phyloP scores from a whole-genome alignment of 2,329 filamentous ascomycete species.

The Xylaria hypoxylon region DNA sequence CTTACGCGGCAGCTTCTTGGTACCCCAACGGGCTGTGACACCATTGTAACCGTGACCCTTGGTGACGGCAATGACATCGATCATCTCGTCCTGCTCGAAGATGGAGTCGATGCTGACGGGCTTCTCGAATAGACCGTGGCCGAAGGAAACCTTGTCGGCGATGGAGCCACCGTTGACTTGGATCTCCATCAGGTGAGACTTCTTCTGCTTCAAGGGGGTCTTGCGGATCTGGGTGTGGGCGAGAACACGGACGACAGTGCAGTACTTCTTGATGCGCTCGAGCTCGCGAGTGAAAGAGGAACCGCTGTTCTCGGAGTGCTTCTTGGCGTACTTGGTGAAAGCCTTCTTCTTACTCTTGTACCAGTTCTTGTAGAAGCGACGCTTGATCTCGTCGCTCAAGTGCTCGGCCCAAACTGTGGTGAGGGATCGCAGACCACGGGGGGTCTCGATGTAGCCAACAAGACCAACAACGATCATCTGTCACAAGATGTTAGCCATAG shows the following conservation, averaged over 20 bases:
- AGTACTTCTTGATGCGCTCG: constrained; percentile 99
- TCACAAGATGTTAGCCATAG: constrained; percentile 75
- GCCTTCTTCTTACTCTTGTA: constrained; percentile 99
- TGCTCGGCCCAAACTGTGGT: constrained; percentile 99
- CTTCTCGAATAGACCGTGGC: constrained; percentile 98
- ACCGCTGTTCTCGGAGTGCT: constrained; percentile 94
- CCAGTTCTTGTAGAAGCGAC: constrained; percentile 99
- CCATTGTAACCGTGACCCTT: constrained; percentile 99
- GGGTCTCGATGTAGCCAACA: constrained; percentile 99
- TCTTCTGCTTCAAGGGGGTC: constrained; percentile 99
- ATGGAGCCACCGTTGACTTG: constrained; percentile 98
- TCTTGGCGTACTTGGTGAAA: constrained; percentile 99
- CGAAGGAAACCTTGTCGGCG: constrained; percentile 97
- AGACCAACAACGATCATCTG: constrained; percentile 99
- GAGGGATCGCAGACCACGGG: constrained; percentile 98
- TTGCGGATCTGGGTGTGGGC: constrained; percentile 99
- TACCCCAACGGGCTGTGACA: constrained; percentile 98
- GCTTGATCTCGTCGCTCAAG: constrained; percentile 97
- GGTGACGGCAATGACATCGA: constrained; percentile 98
- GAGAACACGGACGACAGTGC: constrained; percentile 98
- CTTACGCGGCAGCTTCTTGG: constrained; percentile 99
- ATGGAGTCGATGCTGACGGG: constrained; percentile 90
- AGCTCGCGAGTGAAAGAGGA: constrained; percentile 94
- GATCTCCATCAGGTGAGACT: constrained; percentile 99
- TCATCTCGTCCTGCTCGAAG: constrained; percentile 99